A percentile compares a stretch with the other conserved stretches of the same genome.
Conservation (phyloP, 2,329 filamentous ascomycete genomes). For the Penicillium occitanis region DNA sequence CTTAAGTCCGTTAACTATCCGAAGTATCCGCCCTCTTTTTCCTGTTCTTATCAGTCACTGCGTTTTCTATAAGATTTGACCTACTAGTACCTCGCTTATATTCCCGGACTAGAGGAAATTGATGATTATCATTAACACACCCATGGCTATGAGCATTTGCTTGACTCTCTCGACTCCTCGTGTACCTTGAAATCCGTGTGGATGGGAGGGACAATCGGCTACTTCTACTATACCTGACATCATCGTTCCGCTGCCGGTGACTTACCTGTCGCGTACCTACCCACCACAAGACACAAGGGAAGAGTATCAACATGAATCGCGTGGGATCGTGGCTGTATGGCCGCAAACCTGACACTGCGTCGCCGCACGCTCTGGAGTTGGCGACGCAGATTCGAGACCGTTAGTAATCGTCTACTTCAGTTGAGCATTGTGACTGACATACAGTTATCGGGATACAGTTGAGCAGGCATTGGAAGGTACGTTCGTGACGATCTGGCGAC, state of each 20-base stretch:
- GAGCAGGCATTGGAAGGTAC: slow-evolving; percentile 48
- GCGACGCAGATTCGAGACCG: slow-evolving; percentile 56
- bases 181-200: slow-evolving; percentile 2
- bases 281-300: not conserved
- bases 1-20: not conserved
- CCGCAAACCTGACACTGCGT: slow-evolving; percentile 44
- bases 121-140: not conserved
- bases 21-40: not conserved
- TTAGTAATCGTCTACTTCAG: slow-evolving; percentile 28
- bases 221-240: not conserved
- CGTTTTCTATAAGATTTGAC: not conserved
- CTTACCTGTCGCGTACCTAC: slow-evolving; percentile 11
- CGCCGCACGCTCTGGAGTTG: slow-evolving; percentile 58
- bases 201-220: not conserved
- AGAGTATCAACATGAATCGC: slow-evolving; percentile 35
- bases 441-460: slow-evolving; percentile 29
- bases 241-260: not conserved
- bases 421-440: slow-evolving; percentile 24
- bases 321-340: slow-evolving; percentile 49
- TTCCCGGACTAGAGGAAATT: not conserved
- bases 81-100: not conserved
- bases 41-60: not conserved
- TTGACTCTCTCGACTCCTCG: not conserved
- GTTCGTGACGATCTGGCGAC: not conserved
- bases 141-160: not conserved